Evolutionary conservation across 768 basidiomycete genomes (phyloP), one percentile per base, ranked within the genome.

Genomic region (Leucosporidium creatinivorum): DNA sequence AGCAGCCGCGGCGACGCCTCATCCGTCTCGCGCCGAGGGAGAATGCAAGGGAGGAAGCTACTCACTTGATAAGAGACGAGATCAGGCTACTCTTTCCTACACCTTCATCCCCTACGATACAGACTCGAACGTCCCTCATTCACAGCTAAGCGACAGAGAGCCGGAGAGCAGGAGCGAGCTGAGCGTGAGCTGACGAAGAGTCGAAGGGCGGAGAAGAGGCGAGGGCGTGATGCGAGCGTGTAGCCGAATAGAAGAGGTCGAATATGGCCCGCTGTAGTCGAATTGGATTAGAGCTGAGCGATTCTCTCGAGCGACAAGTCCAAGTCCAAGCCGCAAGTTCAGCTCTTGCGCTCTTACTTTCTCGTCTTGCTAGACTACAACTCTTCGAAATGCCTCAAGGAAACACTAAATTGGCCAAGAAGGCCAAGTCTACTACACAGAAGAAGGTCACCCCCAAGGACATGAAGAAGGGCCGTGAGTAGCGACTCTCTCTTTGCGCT

Each of bases 71-170:
- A 77, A 97, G 84, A 47, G 92, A 92, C 25, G 92, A 96, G 77
- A 98, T 86, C 77, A 98, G 93, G 56, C 92, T 93, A 78, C 91
- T 93, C 82, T 99, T 99, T 72, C 94, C 94, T 74, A 97, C 94
- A 72, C 90, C 91, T 82, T 94, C 92, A 80, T 96, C 93, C 70
- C 93, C 93, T 70, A 93, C 91, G 76, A 96, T 85, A 67, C 93
- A 84, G 76, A 94, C 93, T 73, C 92, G 85, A 59, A 94, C 91
- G 86, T 96, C 93, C 79, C 91, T 84, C 68, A 65, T 28, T 12
- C 23, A n/a, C n/a, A n/a, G n/a, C n/a, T n/a, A n/a, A n/a, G n/a
- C 28, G 28, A 33, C 33, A 33, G 5, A 10, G 10, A 33, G 10
- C 33, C n/a, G n/a, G 33, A 33, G 33, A 23, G 59, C n/a, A n/a